A percentile compares a stretch with the other conserved stretches of the same genome.
Conservation (phyloP, 192 early-diverging fungal genomes). For the Coemansia sp. region DNA sequence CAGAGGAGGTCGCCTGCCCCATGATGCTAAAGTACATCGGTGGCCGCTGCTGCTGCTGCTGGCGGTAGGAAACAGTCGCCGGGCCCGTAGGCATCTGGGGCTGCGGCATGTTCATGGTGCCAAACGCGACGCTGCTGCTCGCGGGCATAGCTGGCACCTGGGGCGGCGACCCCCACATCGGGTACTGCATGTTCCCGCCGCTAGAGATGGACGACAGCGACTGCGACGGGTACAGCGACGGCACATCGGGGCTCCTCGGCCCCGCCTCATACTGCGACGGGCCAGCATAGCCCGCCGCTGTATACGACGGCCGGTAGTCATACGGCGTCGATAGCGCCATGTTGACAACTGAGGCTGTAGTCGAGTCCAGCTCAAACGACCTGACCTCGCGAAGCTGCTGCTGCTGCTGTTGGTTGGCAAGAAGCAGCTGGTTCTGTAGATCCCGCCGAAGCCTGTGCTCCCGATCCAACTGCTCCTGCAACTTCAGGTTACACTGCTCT, state of each 20-base stretch:
- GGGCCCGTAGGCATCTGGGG: no score
- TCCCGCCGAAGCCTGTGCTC: conserved; percentile 25
- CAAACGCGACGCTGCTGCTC: no score
- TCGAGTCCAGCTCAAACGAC: conserved; percentile 1
- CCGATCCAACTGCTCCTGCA: conserved; percentile 29
- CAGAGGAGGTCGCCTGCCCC: no score
- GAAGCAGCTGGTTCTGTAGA: conserved; percentile 16
- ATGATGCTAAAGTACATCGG: no score
- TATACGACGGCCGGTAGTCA: background rate
- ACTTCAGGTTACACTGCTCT: conserved; percentile 19
- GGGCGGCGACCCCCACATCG: background rate
- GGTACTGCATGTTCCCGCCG: background rate
- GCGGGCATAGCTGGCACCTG: background rate
- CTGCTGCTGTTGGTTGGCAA: conserved; percentile 11
- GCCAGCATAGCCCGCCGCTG: background rate
- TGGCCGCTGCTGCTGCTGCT: no score
- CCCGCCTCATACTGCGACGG: background rate
- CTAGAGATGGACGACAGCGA: conserved; percentile 5
- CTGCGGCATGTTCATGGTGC: no score
- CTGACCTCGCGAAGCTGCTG: background rate
- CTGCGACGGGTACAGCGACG: background rate
- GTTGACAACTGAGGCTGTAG: conserved; percentile 7
- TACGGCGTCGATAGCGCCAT: conserved; percentile 11
- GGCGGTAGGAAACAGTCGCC: no score
- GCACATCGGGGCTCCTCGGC: background rate